Evolutionary conservation across 768 basidiomycete species (phyloP), one percentile per base, ranked within the genome.

Genomic region (Mycena polygramma): DNA sequence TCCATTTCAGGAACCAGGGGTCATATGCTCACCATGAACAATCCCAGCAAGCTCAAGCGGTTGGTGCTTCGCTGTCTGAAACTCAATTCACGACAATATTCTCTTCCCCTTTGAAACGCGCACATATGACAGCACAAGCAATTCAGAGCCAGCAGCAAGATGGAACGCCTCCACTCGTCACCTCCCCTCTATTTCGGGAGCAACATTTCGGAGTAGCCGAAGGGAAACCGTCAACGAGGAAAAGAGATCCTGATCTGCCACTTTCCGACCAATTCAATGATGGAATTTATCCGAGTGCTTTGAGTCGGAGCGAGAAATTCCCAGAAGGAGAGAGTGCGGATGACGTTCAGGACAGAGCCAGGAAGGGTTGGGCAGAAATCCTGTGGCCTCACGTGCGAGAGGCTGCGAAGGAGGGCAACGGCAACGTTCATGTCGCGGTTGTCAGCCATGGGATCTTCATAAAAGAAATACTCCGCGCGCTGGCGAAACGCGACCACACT

Each of bases 361-460:
- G 84, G 39, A 77, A 79, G 45, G 85, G 83, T 19, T 79, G 93
- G 36, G 77, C 86, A 13, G 82, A 89, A 7, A 75, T 91, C 20
- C 75, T 93, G 11, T 74, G 91, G 73, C 87, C 90, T 5, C 85
- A 91, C 72, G 79, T 93, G n/a, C 70, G 78, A 77, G 75, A 83
- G 24, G 84, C 83, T 0, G 79, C 79, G 30, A 76, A 80, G 63
- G 77, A 81, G n/a, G 80, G 82, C 43, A 78, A 68, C 66, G 75
- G 79, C 51, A 81, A 82, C 41, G 72, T 85, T 5, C 87, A 90
- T 69, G 77, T 94, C 30, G 92, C 89, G 1, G 74, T 94, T 46
- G 89, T 94, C 55, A 93, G 93, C 79, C 94, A 95, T 78, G 92
- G 94, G 0, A 73, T 93, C 24, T 90, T 90, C 78, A 91, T 94